These are phyloP conservation scores for Coelastrella sp. DNA, from an alignment of 139 green algal genomes.

Conservation along the genomic window DNA sequence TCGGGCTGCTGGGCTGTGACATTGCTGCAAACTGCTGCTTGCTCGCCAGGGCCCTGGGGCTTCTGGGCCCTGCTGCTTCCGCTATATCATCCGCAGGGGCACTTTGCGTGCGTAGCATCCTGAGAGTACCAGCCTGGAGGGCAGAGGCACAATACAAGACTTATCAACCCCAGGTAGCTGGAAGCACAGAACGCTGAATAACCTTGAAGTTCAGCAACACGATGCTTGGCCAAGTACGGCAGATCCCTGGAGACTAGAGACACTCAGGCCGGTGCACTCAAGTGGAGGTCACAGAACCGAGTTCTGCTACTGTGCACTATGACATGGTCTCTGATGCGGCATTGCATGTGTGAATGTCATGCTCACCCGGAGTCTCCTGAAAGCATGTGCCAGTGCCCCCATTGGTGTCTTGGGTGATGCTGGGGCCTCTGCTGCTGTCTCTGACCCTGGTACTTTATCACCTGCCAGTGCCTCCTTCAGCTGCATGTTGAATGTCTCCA, in stretches of 20 bases:
- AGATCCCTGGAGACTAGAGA: not conserved
- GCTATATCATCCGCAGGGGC: constrained; percentile 4
- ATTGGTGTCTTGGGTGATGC: not conserved
- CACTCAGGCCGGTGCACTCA: not conserved
- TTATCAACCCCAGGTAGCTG: not conserved
- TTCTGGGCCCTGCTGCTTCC: not conserved
- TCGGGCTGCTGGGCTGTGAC: constrained; percentile 42
- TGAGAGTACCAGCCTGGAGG: not conserved
- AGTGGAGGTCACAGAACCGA: not conserved
- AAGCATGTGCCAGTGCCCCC: not conserved
- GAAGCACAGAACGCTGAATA: not conserved
- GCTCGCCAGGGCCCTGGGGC: not conserved
- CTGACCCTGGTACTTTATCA: constrained; percentile 22
- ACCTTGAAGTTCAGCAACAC: not conserved
- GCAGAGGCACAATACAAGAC: not conserved
- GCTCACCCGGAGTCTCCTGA: constrained; percentile 21
- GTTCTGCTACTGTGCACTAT: not conserved
- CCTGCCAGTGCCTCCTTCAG: constrained; percentile 20
- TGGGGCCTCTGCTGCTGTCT: not conserved
- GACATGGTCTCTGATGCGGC: not conserved
- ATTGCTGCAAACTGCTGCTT: not conserved
- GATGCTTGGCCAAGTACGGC: not conserved
- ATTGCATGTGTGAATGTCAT: not conserved
- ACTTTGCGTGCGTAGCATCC: constrained; percentile 17
- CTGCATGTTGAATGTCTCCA: constrained; percentile 23